Conservation (phyloP, 179 eudicot species). For the Monotropa hypopitys region DNA sequence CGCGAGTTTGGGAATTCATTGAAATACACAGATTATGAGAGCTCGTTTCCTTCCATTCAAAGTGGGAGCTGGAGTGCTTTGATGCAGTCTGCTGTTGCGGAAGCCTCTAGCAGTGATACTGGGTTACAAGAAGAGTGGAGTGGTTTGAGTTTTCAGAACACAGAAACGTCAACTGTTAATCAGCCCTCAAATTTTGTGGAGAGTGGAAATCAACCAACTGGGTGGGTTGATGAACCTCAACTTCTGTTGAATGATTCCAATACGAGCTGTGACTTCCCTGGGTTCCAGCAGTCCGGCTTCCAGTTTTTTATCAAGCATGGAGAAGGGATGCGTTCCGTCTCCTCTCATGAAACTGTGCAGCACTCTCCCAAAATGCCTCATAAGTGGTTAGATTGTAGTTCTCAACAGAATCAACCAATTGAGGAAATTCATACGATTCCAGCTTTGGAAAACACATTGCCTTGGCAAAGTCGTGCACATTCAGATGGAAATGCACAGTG, state of each 20-base stretch:
- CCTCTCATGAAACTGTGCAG: slow-evolving; percentile 20
- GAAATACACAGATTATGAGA: slow-evolving; percentile 14
- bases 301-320: slow-evolving; percentile 13
- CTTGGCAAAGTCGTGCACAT: slow-evolving; percentile 14
- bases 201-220: slow-evolving; percentile 17
- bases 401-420: slow-evolving; percentile 17
- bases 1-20: slow-evolving; percentile 15
- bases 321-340: slow-evolving; percentile 17
- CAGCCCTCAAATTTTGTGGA: slow-evolving; percentile 19
- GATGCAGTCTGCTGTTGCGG: slow-evolving; percentile 54
- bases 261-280: slow-evolving; percentile 22
- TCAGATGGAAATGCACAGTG: slow-evolving; percentile 5
- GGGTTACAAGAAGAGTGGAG: slow-evolving; percentile 46
- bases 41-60: slow-evolving; percentile 24
- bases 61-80: slow-evolving; percentile 57
- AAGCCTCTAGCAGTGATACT: slow-evolving; percentile 38
- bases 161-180: slow-evolving; percentile 25
- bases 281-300: slow-evolving; percentile 21
- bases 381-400: slow-evolving; percentile 14
- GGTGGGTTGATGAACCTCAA: slow-evolving; percentile 30
- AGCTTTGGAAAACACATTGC: slow-evolving; percentile 18
- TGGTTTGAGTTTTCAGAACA: slow-evolving; percentile 37
- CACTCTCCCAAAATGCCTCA: slow-evolving; percentile 10
- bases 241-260: slow-evolving; percentile 12
- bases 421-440: slow-evolving; percentile 19